Conservation (phyloP, 768 basidiomycete genomes). For the Hortiboletus flavorubellus region DNA sequence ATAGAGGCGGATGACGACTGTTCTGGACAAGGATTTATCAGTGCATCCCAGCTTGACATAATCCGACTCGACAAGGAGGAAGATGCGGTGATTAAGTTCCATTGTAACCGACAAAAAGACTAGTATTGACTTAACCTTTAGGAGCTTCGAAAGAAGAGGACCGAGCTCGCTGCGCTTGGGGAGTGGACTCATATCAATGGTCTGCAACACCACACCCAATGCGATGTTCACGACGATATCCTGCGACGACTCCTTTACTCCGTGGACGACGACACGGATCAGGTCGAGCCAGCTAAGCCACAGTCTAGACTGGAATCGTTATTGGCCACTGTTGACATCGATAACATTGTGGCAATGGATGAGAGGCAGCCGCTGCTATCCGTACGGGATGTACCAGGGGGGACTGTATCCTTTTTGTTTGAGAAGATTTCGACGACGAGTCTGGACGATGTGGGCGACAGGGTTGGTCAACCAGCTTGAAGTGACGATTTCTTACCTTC, state of each 20-base stretch:
- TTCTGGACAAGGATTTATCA: constrained; percentile 50
- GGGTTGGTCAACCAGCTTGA: constrained; percentile 1
- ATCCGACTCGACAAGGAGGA: constrained; percentile 45
- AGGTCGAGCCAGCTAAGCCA: constrained; percentile 8
- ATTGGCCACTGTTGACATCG: constrained; percentile 45
- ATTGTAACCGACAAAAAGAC: background rate
- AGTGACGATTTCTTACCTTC: background rate
- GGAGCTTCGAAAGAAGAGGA: constrained; percentile 68
- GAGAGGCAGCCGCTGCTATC: constrained; percentile 33
- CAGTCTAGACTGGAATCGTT: constrained; percentile 33
- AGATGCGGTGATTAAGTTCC: constrained; percentile 42
- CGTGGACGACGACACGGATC: constrained; percentile 11
- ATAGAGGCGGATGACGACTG: constrained; percentile 29
- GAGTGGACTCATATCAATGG: constrained; percentile 89
- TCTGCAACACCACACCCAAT: constrained; percentile 41
- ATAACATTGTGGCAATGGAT: constrained; percentile 41
- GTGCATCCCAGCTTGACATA: constrained; percentile 58
- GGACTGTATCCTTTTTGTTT: constrained; percentile 74
- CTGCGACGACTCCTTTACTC: constrained; percentile 47
- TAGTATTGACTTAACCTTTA: constrained; percentile 24
- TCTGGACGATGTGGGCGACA: constrained; percentile 4
- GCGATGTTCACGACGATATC: constrained; percentile 62
- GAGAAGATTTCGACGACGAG: constrained; percentile 46
- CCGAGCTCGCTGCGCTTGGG: constrained; percentile 64
- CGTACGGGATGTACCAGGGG: constrained; percentile 53